Evolutionary conservation across 805 yeast species (phyloP).

Genomic region (Metschnikowia koreensis): DNA sequence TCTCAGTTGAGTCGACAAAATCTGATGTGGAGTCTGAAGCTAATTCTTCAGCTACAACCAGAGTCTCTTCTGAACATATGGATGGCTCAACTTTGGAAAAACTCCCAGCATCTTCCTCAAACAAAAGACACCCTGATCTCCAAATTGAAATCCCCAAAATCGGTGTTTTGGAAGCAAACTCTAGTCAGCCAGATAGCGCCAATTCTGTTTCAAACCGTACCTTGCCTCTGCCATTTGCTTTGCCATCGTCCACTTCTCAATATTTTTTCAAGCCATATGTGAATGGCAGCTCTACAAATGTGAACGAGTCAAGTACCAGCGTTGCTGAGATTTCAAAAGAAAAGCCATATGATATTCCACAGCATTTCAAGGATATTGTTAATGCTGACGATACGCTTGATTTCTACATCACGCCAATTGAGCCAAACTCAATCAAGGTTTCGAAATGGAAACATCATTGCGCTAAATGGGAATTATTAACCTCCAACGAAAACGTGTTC

Average conservation of each 20-base stretch:
- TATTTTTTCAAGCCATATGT: conserved; percentile 36
- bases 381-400: conserved; percentile 39
- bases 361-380: conserved; percentile 34
- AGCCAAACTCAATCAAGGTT: conserved; percentile 37
- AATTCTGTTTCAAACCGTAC: conserved; percentile 17
- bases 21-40: background rate
- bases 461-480: conserved; percentile 47
- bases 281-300: conserved; percentile 8
- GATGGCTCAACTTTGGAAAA: background rate
- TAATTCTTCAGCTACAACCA: background rate
- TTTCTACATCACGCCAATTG: conserved; percentile 33
- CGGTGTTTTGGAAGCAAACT: conserved; percentile 7
- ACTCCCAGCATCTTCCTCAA: background rate
- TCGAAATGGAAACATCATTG: conserved; percentile 42
- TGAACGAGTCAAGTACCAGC: conserved; percentile 5
- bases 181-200: conserved; percentile 16
- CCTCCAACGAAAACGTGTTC: conserved; percentile 35
- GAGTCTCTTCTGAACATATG: background rate
- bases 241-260: conserved; percentile 43
- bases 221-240: conserved; percentile 42
- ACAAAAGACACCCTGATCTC: conserved; percentile 12
- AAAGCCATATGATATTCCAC: conserved; percentile 31
- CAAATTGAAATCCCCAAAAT: conserved; percentile 17
- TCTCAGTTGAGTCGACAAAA: background rate
- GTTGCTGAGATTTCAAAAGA: conserved; percentile 13